These are phyloP conservation scores for Trapa incisa DNA, from an alignment of 345 rosid species.

Conservation along the genomic window DNA sequence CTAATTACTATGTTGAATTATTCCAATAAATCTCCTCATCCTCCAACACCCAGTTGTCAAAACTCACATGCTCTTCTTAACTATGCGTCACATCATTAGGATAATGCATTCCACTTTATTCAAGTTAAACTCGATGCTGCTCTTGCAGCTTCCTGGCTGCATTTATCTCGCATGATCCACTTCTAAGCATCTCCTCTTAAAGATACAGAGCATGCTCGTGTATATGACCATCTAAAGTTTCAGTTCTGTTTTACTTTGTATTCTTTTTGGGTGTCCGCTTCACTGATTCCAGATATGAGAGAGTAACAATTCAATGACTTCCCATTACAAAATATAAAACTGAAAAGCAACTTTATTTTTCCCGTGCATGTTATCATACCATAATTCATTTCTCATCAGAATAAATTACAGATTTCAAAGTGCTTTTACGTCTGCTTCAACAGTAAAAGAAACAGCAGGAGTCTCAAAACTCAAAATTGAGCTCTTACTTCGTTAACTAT, in stretches of 20 bases:
- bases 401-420: not conserved
- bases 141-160: not conserved
- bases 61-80: too few species aligned
- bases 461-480: not conserved
- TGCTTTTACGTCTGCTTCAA: not conserved
- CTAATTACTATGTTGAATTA: too few species aligned
- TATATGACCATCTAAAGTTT: not conserved
- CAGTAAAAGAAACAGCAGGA: slow-evolving; percentile 7
- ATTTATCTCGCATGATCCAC: not conserved
- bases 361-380: not conserved
- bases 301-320: slow-evolving; percentile 10
- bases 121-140: not conserved
- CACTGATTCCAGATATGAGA: slow-evolving; percentile 2
- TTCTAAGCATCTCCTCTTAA: not conserved
- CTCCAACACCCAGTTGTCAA: too few species aligned
- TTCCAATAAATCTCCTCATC: too few species aligned
- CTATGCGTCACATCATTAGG: too few species aligned
- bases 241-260: not conserved
- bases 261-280: not conserved
- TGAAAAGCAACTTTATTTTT: too few species aligned
- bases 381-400: not conserved
- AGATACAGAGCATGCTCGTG: not conserved
- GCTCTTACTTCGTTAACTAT: slow-evolving; percentile 2
- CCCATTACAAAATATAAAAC: not conserved
- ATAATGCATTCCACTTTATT: too few species aligned